Conservation (phyloP, 108 stramenopile species). For the Schizochytrium sp. region DNA sequence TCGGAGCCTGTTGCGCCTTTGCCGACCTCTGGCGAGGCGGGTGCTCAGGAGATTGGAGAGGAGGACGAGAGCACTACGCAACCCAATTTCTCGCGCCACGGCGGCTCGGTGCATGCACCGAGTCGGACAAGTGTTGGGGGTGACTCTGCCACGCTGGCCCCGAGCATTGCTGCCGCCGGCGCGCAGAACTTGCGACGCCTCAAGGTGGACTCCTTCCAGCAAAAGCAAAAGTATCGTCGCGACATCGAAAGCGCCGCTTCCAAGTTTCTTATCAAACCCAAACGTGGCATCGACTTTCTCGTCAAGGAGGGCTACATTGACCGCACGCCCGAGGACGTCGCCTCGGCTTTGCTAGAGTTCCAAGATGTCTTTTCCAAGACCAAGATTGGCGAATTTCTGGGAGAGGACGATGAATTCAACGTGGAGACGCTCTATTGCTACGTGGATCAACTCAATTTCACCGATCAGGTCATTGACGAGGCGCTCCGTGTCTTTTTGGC, state of each 20-base stretch:
- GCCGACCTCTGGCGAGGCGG: background rate
- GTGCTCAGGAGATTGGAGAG: too few species aligned
- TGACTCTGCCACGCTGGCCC: background rate
- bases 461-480: conserved; percentile 74
- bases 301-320: conserved; percentile 68
- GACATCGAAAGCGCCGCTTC: conserved; percentile 63
- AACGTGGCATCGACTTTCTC: conserved; percentile 74
- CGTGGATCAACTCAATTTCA: conserved; percentile 77
- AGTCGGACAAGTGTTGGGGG: background rate
- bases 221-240: background rate
- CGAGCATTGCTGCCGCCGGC: background rate
- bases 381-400: conserved; percentile 88
- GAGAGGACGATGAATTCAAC: conserved; percentile 79
- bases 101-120: background rate
- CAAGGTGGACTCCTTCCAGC: conserved; percentile 8
- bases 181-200: background rate
- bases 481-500: conserved; percentile 87
- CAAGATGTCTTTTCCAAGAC: conserved; percentile 89
- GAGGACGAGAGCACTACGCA: too few species aligned
- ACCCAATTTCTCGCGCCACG: too few species aligned
- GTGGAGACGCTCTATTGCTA: conserved; percentile 80
- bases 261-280: conserved; percentile 90
- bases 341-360: conserved; percentile 66
- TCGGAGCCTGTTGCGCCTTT: background rate
- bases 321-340: conserved; percentile 72